Evolutionary conservation across 1,284 basidiomycete genomes (phyloP), one percentile per base, ranked within the genome.

Genomic region (Pisolithus thermaeus): DNA sequence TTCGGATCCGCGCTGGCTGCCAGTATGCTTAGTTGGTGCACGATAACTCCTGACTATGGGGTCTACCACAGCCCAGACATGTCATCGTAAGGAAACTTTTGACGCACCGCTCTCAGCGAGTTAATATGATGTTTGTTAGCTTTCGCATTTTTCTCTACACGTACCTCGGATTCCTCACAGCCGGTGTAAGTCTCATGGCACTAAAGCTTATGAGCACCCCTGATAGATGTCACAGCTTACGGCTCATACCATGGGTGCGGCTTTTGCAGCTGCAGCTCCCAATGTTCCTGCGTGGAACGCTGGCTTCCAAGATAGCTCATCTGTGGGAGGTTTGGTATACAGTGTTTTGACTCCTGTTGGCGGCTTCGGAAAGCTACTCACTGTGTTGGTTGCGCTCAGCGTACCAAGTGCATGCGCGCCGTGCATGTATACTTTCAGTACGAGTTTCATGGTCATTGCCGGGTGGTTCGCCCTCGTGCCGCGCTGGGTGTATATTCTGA

Each of bases 361-460:
- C 1, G 77, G 81, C 11, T 87, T 87, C 58, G 84, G 83, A 14
- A 73, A 75, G 59, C 78, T 85, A 61, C 61, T 66, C 22, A 64
- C 62, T 0, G 76, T 77, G 25, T 57, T 78, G 23, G 65, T 77
- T 27, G 70, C 75, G 5, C 58, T 79, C 52, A 76, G 72, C 9
- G 68, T 78, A n/a, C 73, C 79, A 0, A 77, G 78, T 42, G 73
- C 77, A 11, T 75, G 83, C 58, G 87, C 84, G 11, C 84, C 85
- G 3, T 84, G 79, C 14, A 87, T 90, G 78, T 91, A 91, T 63
- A 83, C 83, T 3, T 87, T 84, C 58, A 84, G 85, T 20, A 79
- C 83, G 42, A 85, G 81, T 54, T 77, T 87, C 56, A 87, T 90
- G 78, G 77, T 87, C 9, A 72, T 87, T 18, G 52, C 81, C 27